Evolutionary conservation across 2,329 filamentous ascomycete genomes (phyloP).

Genomic region (Sporothrix inflata): DNA sequence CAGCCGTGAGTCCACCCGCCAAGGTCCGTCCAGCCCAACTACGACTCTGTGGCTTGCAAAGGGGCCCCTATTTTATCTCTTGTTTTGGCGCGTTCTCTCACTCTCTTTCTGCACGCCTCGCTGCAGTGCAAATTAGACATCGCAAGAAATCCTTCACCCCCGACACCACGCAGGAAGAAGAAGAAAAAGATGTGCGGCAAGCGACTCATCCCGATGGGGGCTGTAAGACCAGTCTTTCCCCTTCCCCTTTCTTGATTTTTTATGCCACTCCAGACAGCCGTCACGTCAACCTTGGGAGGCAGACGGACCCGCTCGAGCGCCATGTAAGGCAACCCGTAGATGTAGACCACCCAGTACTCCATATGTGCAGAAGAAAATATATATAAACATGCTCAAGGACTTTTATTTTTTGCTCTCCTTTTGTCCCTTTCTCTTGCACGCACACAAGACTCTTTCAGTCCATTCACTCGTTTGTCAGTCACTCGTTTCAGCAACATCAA

Average conservation of each 20-base stretch:
- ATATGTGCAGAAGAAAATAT: not conserved
- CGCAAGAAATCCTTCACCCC: not conserved
- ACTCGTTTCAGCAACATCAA: not conserved
- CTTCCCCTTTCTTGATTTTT: not conserved
- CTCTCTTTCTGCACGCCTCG: not conserved
- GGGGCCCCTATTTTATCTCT: not conserved
- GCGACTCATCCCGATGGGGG: not conserved
- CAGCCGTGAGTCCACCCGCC: not conserved
- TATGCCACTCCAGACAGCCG: not conserved
- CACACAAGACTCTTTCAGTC: conserved; percentile 19
- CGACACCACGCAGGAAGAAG: conserved; percentile 5
- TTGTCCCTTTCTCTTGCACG: not conserved
- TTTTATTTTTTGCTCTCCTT: not conserved
- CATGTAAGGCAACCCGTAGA: not conserved
- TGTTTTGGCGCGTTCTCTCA: not conserved
- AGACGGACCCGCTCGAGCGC: not conserved
- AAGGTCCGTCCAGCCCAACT: not conserved
- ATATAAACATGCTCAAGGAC: not conserved
- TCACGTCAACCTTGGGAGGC: not conserved
- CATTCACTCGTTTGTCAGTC: conserved; percentile 18
- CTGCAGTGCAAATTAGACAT: conserved; percentile 7
- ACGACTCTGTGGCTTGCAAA: not conserved
- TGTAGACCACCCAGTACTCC: not conserved
- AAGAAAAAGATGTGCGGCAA: not conserved
- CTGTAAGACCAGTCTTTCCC: not conserved